Base-by-base conservation (phyloP, 2,329 filamentous ascomycete species). In the Torrubiellomyces zombiae region DNA sequence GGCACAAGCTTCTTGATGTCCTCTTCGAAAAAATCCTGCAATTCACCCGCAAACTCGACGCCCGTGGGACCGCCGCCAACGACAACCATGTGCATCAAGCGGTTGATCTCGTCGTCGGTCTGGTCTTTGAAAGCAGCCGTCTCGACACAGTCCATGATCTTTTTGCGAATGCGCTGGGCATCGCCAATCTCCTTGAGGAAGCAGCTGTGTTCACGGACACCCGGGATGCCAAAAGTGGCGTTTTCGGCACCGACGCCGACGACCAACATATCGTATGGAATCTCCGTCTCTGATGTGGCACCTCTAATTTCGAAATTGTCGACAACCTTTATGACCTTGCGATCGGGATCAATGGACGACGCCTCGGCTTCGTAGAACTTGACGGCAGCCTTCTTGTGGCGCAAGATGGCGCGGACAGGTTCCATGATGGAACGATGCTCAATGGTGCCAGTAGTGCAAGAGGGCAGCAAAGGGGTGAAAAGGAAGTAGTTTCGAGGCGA, bases 391-490 rank as follows among this genome's bases (percentile, higher is more conserved):
- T 81, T 83, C 69, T 95, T 95, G 60, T 89, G 79, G 46, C 85
- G 80, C 40, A 93, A 68, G 52, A 98, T 93, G 51, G 89, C 82
- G 48, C 89, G 82, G 43, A 98, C 77, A 29, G 89, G 89, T 62
- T 98, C 89, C 89, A 98, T 98, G 56, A 98, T 98, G 47, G 85
- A 95, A 51, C 89, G 82, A 63, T 95, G 89, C 66, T 98, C 89
- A 53, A 98, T 89, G 42, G 82, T 78, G 44, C 89, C 89, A 38
- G 86, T 94, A 26, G 89, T 95, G 59, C 89, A 98, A 48, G 86
- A 95, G 37, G 89, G 89, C 33, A 98, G 71, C 31, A 98, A 73
- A 32, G 89, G 89, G 16, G 89, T 98, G 67, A 98, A 98, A 40
- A 98, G 76, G 74, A 98, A 98, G 70, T 93, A 98, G 62, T 98